Evolutionary conservation across 2,329 filamentous ascomycete genomes (phyloP), one percentile per base, ranked within the genome.

Genomic region (Fusarium torreyae): DNA sequence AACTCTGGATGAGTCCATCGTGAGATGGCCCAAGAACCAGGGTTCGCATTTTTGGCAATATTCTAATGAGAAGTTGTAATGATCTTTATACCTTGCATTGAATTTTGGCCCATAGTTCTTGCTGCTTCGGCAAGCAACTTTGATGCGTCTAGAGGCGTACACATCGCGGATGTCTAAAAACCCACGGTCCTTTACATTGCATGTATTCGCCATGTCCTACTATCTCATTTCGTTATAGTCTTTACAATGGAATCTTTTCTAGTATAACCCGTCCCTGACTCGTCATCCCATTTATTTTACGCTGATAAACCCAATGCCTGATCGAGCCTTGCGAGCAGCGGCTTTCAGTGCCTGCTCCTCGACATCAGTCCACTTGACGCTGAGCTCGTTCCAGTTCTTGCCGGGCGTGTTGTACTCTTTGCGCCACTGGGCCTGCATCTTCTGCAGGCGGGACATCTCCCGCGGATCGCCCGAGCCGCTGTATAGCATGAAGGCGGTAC

Each of bases 391-490:
- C 89, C 89, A 92, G 70, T 90, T 90, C 67, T 82, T 86, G 14
- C 87, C 86, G 0, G 86, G 86, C 10, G 85, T 86, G 77, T 89
- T 88, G 76, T 89, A 91, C 77, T 92, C 89, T 70, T 84, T 85
- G 75, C 86, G 87, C 81, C 87, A 90, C 77, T 87, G 85, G 8
- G 83, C 76, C 51, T 91, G 87, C 82, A 89, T 81, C 22, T 84
- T 83, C 80, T 90, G 87, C 69, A 91, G 80, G 40, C 84, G 82
- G 62, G 84, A 85, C 88, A 91, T 90, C 73, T 88, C 86, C 34
- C 89, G 85, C n/a, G 89, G 89, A 72, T 92, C 88, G 39, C 90
- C 90, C 7, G 87, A 90, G 66, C 90, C 90, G 70, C 87, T 89
- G 78, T 89, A 89, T 34, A 92, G 80, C 45, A 92, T 83, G 57